Conservation (phyloP, 495 filamentous ascomycete genomes). For the Lophiostoma macrostomum region DNA sequence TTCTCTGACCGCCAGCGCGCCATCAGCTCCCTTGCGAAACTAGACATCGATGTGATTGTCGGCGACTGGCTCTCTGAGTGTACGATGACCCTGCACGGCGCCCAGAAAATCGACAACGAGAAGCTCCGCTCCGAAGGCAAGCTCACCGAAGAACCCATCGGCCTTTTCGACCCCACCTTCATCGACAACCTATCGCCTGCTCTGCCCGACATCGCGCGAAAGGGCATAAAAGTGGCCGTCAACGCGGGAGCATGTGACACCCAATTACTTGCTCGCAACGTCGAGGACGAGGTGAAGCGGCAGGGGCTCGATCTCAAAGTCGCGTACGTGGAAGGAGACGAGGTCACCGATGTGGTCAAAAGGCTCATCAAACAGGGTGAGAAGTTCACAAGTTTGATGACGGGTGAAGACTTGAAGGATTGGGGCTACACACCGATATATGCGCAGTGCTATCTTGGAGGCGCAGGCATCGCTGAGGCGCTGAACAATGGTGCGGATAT, state of each 20-base stretch:
- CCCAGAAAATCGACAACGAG: slow-evolving; percentile 19
- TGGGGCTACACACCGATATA: slow-evolving; percentile 25
- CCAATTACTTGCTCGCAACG: slow-evolving; percentile 14
- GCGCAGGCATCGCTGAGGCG: slow-evolving; percentile 49
- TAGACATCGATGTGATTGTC: slow-evolving; percentile 33
- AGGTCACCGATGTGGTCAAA: slow-evolving; percentile 16
- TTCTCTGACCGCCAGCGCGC: slow-evolving; percentile 39
- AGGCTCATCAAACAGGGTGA: slow-evolving; percentile 30
- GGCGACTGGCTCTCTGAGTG: slow-evolving; percentile 36
- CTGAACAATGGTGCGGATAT: slow-evolving; percentile 54
- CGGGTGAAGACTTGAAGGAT: slow-evolving; percentile 13
- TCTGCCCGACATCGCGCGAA: slow-evolving; percentile 28
- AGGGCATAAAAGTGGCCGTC: slow-evolving; percentile 36
- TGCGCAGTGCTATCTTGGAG: slow-evolving; percentile 47
- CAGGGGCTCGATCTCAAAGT: slow-evolving; percentile 14
- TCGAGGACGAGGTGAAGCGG: slow-evolving; percentile 19
- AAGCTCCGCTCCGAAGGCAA: slow-evolving; percentile 32
- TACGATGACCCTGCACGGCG: slow-evolving; percentile 35
- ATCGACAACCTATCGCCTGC: slow-evolving; percentile 23
- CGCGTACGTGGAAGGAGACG: slow-evolving; percentile 22
- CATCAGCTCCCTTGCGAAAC: slow-evolving; percentile 32
- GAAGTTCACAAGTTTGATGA: slow-evolving; percentile 12
- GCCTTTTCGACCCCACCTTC: slow-evolving; percentile 31
- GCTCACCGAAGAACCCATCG: slow-evolving; percentile 27
- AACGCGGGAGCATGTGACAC: slow-evolving; percentile 37